Percentiles rank a stretch among this genome's conserved stretches.
Evolutionary conservation across 495 filamentous ascomycete genomes (phyloP).

Genomic region (Sporormia fimetaria): DNA sequence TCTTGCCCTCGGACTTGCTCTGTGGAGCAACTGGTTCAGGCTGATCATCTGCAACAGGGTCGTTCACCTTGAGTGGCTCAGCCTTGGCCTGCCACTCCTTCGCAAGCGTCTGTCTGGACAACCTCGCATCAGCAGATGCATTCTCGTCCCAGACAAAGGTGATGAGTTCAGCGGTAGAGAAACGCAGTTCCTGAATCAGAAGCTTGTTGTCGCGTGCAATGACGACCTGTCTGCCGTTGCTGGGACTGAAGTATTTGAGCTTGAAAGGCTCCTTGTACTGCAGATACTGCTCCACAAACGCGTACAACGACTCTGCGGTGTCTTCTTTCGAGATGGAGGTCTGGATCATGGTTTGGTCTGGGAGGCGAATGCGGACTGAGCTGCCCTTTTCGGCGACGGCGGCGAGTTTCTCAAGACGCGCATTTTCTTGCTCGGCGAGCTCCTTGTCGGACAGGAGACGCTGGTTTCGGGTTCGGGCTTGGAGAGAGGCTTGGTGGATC

Average conservation of each 20-base stretch:
- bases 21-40: conserved; percentile 23
- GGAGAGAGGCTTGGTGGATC: conserved; percentile 63
- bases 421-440: conserved; percentile 45
- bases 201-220: conserved; percentile 37
- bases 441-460: conserved; percentile 60
- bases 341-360: conserved; percentile 64
- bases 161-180: conserved; percentile 58
- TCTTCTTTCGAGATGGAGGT: conserved; percentile 51
- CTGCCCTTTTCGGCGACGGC: conserved; percentile 48
- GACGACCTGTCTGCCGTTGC: conserved; percentile 20
- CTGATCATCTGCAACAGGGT: conserved; percentile 23
- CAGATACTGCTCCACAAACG: conserved; percentile 48
- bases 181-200: conserved; percentile 61
- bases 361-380: conserved; percentile 72
- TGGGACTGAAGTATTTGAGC: conserved; percentile 35
- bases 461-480: conserved; percentile 49
- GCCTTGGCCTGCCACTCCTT: conserved; percentile 55
- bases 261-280: conserved; percentile 40
- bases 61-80: conserved; percentile 49
- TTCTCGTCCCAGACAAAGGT: conserved; percentile 65
- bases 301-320: conserved; percentile 55
- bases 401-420: conserved; percentile 49
- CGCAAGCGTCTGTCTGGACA: conserved; percentile 45
- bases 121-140: conserved; percentile 38
- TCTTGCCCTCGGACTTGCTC: conserved; percentile 37